These are phyloP conservation scores for Candida pseudofarinosa DNA, from an alignment of 805 yeast genomes.

Conservation along the genomic window DNA sequence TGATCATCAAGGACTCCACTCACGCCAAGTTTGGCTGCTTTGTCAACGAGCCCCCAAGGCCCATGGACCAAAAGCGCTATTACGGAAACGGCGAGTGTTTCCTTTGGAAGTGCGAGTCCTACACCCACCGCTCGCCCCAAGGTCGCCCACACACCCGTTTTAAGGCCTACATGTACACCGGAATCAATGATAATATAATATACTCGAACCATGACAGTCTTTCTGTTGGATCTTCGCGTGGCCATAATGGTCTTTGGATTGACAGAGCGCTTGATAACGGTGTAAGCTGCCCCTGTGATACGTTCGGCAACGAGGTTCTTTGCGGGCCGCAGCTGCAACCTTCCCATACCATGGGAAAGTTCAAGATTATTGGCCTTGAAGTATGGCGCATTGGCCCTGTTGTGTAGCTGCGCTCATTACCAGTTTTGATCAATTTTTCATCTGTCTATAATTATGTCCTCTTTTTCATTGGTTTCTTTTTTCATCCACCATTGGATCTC, in stretches of 20 bases:
- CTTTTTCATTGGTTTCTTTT: no score
- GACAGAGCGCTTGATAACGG: constrained; percentile 74
- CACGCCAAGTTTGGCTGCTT: constrained; percentile 75
- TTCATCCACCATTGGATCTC: no score
- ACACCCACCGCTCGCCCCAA: neutral
- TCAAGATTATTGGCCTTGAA: constrained; percentile 73
- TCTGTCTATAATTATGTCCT: no score
- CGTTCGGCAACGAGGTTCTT: constrained; percentile 86
- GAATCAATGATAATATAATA: constrained; percentile 78
- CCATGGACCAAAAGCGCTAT: constrained; percentile 68
- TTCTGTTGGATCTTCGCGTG: constrained; percentile 89
- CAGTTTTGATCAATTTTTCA: no score
- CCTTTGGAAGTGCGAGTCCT: constrained; percentile 70
- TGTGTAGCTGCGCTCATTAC: no score
- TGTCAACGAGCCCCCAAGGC: constrained; percentile 66
- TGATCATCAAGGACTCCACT: constrained; percentile 64
- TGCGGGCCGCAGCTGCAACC: constrained; percentile 14
- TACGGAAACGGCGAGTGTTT: constrained; percentile 96
- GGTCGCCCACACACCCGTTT: constrained; percentile 33
- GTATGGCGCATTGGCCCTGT: constrained; percentile 71
- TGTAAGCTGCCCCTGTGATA: constrained; percentile 70
- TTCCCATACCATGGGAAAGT: constrained; percentile 48
- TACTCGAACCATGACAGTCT: constrained; percentile 75
- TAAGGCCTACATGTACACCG: constrained; percentile 83
- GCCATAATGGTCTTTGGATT: constrained; percentile 88